Conservation (phyloP, 1,284 basidiomycete species). For the Meira miltonrushii region DNA sequence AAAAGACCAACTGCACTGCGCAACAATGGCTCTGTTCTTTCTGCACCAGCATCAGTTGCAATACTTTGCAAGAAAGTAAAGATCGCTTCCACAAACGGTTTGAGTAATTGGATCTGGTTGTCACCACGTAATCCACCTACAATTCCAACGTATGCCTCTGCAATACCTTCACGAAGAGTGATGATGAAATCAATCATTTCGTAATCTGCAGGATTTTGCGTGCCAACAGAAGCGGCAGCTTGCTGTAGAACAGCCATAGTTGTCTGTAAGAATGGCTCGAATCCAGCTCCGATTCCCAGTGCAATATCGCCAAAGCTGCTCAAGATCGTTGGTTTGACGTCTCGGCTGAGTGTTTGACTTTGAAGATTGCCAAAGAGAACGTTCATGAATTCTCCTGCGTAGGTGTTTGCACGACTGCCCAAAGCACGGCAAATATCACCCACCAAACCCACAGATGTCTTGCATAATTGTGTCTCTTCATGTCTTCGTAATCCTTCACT, state of each 20-base stretch:
- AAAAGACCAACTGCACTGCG: slow-evolving; percentile 75
- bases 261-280: slow-evolving; percentile 82
- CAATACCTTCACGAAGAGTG: slow-evolving; percentile 83
- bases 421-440: slow-evolving; percentile 91
- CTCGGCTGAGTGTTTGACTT: slow-evolving; percentile 81
- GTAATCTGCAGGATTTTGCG: slow-evolving; percentile 64
- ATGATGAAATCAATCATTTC: slow-evolving; percentile 89
- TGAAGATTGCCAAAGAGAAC: slow-evolving; percentile 86
- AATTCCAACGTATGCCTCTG: slow-evolving; percentile 94
- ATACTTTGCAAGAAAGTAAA: slow-evolving; percentile 76
- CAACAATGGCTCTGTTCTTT: slow-evolving; percentile 72
- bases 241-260: slow-evolving; percentile 88
- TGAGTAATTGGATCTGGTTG: slow-evolving; percentile 66
- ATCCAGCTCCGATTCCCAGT: slow-evolving; percentile 75
- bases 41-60: slow-evolving; percentile 67
- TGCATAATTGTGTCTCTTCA: slow-evolving; percentile 92
- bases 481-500: slow-evolving; percentile 83
- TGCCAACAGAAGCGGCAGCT: slow-evolving; percentile 56
- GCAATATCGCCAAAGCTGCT: slow-evolving; percentile 96
- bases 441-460: slow-evolving; percentile 89
- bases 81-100: slow-evolving; percentile 71
- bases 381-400: slow-evolving; percentile 81
- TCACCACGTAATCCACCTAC: slow-evolving; percentile 82
- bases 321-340: slow-evolving; percentile 92
- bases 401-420: slow-evolving; percentile 73